Evolutionary conservation across 129 eudicot genomes (phyloP), one percentile per base, ranked within the genome.

Genomic region (Centella asiatica): DNA sequence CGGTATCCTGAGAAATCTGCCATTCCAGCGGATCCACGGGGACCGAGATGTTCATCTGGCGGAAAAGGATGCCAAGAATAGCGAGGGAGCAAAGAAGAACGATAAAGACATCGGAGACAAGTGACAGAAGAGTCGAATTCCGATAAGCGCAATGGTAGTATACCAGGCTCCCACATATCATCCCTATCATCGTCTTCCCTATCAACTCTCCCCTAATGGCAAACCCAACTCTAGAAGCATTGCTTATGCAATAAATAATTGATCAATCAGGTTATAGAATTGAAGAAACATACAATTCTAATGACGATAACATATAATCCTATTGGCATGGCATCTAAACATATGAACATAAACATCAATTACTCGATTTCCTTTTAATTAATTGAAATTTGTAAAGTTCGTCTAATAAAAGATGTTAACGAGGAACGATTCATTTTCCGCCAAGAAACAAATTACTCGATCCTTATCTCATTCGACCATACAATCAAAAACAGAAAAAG

Each of bases 1-100:
- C 99, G 12, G 95, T 72, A 71, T 93, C 96, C 81, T 87, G 99
- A 17, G 99, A 93, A 53, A 93, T 82, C 83, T 93, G 99, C 99
- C 96, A 93, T 47, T 93, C 95, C 26, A 93, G 74, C 0, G 99
- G 99, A 74, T 93, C 95, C 60, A 93, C 92, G 23, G 99, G 96
- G 14, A 93, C 99, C 86, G 77, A 75, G 63, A 92, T 78, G 80
- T 87, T 87, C 82, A 92, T 81, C 57, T 92, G 95, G 60, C 98
- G 98, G 74, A 87, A 92, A 68, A 92, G 95, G 72, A 92, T 94
- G 37, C 98, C 98, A 65, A 92, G 90, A 34, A 92, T 92, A 29
- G 96, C 98, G 53, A 92, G 84, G 20, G 96, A 92, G 70, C 96
- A 92, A 3, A 92, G 77, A 29, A 92, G 87, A 27, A 92, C 98